These are phyloP conservation scores for Coemansia biformis DNA, from an alignment of 192 early-diverging fungal genomes.

Conservation along the genomic window DNA sequence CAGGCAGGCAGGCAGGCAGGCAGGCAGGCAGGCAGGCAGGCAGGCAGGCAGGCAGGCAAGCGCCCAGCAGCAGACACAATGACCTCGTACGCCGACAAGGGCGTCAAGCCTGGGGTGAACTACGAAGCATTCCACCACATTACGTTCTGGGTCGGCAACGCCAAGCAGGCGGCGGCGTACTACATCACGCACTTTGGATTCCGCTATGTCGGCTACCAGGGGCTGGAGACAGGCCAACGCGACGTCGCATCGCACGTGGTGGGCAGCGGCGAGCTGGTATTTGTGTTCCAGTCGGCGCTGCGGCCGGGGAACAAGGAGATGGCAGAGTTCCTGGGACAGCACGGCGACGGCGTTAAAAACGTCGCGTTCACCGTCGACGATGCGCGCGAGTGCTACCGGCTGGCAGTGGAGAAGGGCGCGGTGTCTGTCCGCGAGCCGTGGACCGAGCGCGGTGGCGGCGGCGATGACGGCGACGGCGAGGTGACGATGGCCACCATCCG, in stretches of 20 bases:
- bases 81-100: conserved; percentile 62
- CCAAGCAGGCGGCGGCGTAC: conserved; percentile 92
- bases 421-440: conserved; percentile 70
- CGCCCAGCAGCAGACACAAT: too few species aligned
- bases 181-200: conserved; percentile 93
- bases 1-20: too few species aligned
- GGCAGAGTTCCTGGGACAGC: conserved; percentile 62
- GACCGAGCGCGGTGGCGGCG: conserved; percentile 77
- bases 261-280: conserved; percentile 69
- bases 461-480: conserved; percentile 84
- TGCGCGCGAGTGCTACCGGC: conserved; percentile 67
- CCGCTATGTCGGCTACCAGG: conserved; percentile 86
- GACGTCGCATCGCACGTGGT: conserved; percentile 86
- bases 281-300: conserved; percentile 90
- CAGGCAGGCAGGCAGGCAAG: too few species aligned
- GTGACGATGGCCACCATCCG: conserved; percentile 90
- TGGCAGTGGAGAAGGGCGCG: conserved; percentile 84
- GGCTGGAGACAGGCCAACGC: conserved; percentile 90
- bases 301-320: conserved; percentile 71
- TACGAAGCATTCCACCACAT: conserved; percentile 76
- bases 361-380: conserved; percentile 91
- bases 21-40: too few species aligned
- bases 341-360: conserved; percentile 95
- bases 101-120: conserved; percentile 57
- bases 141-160: conserved; percentile 85